Conservation (phyloP, 257 asterid genomes). For the Ocimum tenuiflorum region DNA sequence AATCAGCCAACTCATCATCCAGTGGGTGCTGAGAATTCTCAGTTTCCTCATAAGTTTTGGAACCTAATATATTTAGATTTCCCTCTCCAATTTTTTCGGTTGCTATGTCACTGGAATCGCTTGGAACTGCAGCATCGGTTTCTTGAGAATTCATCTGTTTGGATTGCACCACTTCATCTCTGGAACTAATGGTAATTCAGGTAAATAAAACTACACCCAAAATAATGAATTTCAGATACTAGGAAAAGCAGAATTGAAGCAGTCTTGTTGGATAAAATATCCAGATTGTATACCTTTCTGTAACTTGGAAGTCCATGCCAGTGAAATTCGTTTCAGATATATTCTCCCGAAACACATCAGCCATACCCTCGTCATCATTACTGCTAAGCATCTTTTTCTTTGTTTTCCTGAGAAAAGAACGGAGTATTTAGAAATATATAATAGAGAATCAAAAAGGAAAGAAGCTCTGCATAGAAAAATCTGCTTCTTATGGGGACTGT, state of each 20-base stretch:
- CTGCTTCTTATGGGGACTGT: not conserved
- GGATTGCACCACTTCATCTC: conserved; percentile 34
- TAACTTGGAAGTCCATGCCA: conserved; percentile 19
- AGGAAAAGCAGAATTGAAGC: not conserved
- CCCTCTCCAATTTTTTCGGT: conserved; percentile 20
- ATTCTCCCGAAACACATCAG: conserved; percentile 17
- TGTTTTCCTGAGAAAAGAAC: conserved; percentile 36
- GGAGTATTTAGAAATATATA: not conserved
- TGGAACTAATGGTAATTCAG: conserved; percentile 18
- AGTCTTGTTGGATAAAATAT: too few species aligned
- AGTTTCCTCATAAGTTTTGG: conserved; percentile 4
- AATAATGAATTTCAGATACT: not conserved
- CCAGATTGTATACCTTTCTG: conserved; percentile 24
- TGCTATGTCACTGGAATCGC: conserved; percentile 21
- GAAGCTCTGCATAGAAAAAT: not conserved
- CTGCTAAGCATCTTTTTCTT: conserved; percentile 22
- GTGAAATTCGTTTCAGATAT: conserved; percentile 9
- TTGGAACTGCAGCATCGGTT: not conserved
- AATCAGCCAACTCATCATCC: conserved; percentile 40
- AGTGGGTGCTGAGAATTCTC: conserved; percentile 17
- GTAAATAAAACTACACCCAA: not conserved
- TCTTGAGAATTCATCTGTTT: conserved; percentile 20
- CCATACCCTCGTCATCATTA: conserved; percentile 25
- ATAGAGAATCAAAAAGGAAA: not conserved
- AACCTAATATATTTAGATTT: conserved; percentile 17